Percentiles rank a stretch among this genome's conserved stretches.
phyloP scores from a whole-genome alignment of 768 basidiomycete species.

The Tephrocybe rancida region DNA sequence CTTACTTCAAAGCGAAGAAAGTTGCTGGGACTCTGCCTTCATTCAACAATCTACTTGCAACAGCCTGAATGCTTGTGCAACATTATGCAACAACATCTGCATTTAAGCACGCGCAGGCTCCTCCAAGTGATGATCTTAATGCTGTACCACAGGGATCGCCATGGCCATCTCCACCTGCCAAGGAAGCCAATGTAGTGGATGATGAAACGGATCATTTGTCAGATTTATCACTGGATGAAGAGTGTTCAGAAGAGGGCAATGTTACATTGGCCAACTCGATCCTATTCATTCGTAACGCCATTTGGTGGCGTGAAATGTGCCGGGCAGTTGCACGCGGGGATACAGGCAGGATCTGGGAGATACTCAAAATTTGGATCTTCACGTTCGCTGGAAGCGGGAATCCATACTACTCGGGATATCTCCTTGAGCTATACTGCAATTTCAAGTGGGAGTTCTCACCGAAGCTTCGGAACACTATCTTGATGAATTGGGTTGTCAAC shows the following conservation, averaged over 20 bases:
- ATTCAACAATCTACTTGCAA: constrained; percentile 7
- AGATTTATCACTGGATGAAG: constrained; percentile 4
- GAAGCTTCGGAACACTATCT: constrained; percentile 18
- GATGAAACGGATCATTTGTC: constrained; percentile 1
- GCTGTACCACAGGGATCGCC: constrained; percentile 6
- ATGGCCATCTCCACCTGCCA: constrained; percentile 4
- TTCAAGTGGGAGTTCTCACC: constrained; percentile 22
- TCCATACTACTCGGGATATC: constrained; percentile 26
- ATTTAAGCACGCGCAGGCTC: constrained; percentile 1
- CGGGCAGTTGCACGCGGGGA: constrained; percentile 24
- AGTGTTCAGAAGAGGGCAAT: constrained; percentile 2
- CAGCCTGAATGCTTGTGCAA: background rate
- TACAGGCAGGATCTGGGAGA: constrained; percentile 24
- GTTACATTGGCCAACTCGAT: constrained; percentile 21
- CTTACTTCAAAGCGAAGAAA: constrained; percentile 5
- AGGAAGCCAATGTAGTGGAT: background rate
- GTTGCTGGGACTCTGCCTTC: background rate
- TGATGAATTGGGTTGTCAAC: constrained; percentile 32
- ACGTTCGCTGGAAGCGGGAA: constrained; percentile 25
- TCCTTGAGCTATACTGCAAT: constrained; percentile 26
- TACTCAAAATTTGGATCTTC: constrained; percentile 26
- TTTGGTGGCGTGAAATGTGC: constrained; percentile 25
- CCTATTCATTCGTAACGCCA: constrained; percentile 22
- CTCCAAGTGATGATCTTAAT: constrained; percentile 1
- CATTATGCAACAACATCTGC: constrained; percentile 10